Evolutionary conservation across 2,329 filamentous ascomycete species (phyloP).

Genomic region (Aureobasidium sp.): DNA sequence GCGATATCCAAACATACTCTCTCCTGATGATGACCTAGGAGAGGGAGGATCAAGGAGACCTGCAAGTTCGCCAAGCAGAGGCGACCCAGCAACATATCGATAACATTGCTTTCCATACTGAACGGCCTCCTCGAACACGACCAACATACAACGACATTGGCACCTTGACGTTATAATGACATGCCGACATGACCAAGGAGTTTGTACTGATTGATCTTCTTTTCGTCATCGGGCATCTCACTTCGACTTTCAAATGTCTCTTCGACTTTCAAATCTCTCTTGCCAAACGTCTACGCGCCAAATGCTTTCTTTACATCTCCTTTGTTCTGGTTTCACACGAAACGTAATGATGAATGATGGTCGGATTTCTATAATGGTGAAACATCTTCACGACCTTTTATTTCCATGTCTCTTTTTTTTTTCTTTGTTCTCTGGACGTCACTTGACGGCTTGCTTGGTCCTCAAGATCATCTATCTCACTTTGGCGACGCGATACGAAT

Average conservation of each 20-base stretch:
- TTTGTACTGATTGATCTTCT: background rate
- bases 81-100: conserved; percentile 1
- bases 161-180: background rate
- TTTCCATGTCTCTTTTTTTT: background rate
- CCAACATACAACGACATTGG: background rate
- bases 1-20: conserved; percentile 16
- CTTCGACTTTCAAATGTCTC: background rate
- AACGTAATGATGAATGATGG: background rate
- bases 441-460: too few species aligned
- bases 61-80: background rate
- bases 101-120: background rate
- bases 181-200: background rate
- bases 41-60: background rate
- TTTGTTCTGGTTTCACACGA: conserved; percentile 12
- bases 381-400: background rate
- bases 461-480: too few species aligned
- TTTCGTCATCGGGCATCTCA: too few species aligned
- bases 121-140: too few species aligned
- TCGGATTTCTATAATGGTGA: background rate
- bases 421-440: background rate
- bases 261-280: background rate
- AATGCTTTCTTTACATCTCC: background rate
- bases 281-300: too few species aligned
- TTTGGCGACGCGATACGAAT: too few species aligned
- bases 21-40: background rate